Percentiles rank a stretch among this genome's conserved stretches.
phyloP scores from a whole-genome alignment of 495 filamentous ascomycete genomes.

The Tuber aestivum region DNA sequence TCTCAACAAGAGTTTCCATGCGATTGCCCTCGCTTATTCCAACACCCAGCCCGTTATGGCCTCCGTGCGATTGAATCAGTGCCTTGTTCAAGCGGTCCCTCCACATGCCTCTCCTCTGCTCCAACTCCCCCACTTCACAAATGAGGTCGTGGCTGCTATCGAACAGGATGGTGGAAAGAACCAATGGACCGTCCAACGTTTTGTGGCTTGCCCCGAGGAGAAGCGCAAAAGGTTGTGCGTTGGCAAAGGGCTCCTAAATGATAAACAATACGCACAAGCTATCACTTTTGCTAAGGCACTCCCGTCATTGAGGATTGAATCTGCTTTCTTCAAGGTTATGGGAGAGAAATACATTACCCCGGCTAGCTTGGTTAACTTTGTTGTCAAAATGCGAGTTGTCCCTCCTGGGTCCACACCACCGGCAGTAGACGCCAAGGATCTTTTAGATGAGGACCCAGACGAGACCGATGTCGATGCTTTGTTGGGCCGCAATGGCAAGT shows the following conservation, averaged over 20 bases:
- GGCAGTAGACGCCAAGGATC: slow-evolving; percentile 64
- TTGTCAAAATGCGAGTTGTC: slow-evolving; percentile 90
- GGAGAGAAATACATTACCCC: slow-evolving; percentile 89
- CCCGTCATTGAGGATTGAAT: slow-evolving; percentile 75
- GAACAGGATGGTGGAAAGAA: slow-evolving; percentile 66
- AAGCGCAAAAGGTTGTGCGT: slow-evolving; percentile 64
- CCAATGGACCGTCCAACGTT: slow-evolving; percentile 74
- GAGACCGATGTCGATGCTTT: slow-evolving; percentile 88
- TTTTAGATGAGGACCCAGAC: slow-evolving; percentile 85
- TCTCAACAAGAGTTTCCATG: slow-evolving; percentile 76
- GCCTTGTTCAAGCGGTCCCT: slow-evolving; percentile 79
- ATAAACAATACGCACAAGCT: slow-evolving; percentile 68
- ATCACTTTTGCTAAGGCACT: slow-evolving; percentile 72
- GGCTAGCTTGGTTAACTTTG: slow-evolving; percentile 85
- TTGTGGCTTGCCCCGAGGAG: slow-evolving; percentile 73
- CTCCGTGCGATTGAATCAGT: slow-evolving; percentile 75
- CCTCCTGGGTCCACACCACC: slow-evolving; percentile 79
- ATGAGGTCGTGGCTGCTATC: slow-evolving; percentile 63
- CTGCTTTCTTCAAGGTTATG: slow-evolving; percentile 96
- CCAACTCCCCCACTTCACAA: slow-evolving; percentile 84
- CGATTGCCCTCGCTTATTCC: slow-evolving; percentile 80
- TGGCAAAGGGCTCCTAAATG: slow-evolving; percentile 64
- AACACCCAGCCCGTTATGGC: slow-evolving; percentile 74
- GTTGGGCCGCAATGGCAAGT: slow-evolving; percentile 67
- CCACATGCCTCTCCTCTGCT: slow-evolving; percentile 79